Percentiles rank a stretch among this genome's conserved stretches.
These are phyloP conservation scores for Corchorus capsularis DNA, from an alignment of 345 rosid species.

Conservation along the genomic window DNA sequence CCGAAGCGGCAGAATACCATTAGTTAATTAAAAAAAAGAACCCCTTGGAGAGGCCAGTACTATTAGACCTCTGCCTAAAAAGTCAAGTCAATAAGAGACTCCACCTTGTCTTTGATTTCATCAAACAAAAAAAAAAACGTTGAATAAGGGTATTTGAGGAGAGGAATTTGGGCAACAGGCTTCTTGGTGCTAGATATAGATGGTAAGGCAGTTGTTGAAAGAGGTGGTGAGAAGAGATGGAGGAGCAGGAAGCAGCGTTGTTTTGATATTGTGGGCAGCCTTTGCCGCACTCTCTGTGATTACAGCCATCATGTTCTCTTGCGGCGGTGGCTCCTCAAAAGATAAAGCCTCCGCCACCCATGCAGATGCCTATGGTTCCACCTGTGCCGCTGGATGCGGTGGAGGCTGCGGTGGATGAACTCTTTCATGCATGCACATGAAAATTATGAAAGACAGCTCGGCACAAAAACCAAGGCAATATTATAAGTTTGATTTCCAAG, in stretches of 20 bases:
- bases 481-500: background rate
- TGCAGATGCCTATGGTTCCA: background rate
- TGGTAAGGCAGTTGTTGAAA: background rate
- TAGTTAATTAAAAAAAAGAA: too few species aligned
- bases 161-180: background rate
- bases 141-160: too few species aligned
- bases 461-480: background rate
- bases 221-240: background rate
- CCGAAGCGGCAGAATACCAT: background rate
- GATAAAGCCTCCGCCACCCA: constrained; percentile 15
- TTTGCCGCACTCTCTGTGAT: constrained; percentile 6
- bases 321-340: constrained; percentile 16
- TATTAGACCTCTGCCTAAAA: background rate
- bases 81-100: background rate
- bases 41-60: background rate
- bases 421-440: background rate
- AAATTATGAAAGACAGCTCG: background rate
- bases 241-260: background rate
- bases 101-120: background rate
- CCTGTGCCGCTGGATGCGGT: constrained; percentile 15
- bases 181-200: background rate
- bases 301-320: constrained; percentile 10
- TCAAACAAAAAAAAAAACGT: background rate
- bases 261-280: constrained; percentile 7
- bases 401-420: background rate